These are phyloP conservation scores for Phaeosphaeria sp. DNA, from an alignment of 2,329 filamentous ascomycete genomes.

Conservation along the genomic window DNA sequence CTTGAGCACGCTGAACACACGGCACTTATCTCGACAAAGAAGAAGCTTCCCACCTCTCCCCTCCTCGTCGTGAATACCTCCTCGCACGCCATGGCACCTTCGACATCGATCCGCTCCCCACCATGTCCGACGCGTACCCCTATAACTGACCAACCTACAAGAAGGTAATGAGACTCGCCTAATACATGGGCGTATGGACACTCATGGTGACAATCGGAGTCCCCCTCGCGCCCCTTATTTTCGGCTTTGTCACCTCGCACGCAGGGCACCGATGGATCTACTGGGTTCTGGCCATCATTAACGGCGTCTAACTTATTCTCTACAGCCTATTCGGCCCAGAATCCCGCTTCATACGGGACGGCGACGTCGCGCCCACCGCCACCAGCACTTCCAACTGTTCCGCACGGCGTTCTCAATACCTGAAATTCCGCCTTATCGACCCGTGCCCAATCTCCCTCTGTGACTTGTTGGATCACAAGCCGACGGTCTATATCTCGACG, in stretches of 20 bases:
- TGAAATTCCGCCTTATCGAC: constrained; percentile 60
- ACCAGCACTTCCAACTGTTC: too few species aligned
- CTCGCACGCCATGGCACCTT: constrained; percentile 61
- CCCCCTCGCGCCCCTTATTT: constrained; percentile 51
- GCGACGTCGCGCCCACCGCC: constrained; percentile 41
- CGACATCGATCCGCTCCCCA: constrained; percentile 62
- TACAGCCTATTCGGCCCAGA: constrained; percentile 61
- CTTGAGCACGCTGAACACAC: constrained; percentile 36
- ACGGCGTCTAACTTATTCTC: constrained; percentile 62
- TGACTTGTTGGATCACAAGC: too few species aligned
- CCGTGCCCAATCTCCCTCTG: too few species aligned
- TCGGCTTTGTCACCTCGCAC: constrained; percentile 57
- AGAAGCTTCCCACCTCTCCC: constrained; percentile 45
- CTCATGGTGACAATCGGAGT: constrained; percentile 59
- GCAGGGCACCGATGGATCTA: constrained; percentile 66
- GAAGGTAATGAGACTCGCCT: constrained; percentile 60
- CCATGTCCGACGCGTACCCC: constrained; percentile 59
- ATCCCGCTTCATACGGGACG: constrained; percentile 59
- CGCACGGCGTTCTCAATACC: too few species aligned
- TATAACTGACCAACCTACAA: constrained; percentile 64
- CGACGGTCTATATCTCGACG: too few species aligned
- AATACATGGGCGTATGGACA: constrained; percentile 67
- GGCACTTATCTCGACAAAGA: constrained; percentile 35
- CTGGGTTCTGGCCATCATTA: constrained; percentile 64
- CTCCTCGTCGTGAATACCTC: constrained; percentile 59